Evolutionary conservation across 1,139 yeast genomes (phyloP).

Genomic region (Pichia sp.): DNA sequence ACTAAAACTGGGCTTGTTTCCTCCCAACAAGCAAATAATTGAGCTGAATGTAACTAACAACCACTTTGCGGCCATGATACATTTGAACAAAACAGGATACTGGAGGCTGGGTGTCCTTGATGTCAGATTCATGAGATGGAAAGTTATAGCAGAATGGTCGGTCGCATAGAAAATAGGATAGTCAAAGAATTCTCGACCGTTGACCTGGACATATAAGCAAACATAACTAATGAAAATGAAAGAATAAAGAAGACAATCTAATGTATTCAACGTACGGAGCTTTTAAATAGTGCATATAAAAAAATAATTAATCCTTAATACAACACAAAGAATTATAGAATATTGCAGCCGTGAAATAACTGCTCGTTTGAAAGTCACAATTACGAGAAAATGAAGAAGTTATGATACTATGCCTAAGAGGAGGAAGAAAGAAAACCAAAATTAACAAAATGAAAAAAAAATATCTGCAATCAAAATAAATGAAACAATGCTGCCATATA

Average conservation of each 20-base stretch:
- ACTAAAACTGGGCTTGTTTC: slow-evolving; percentile 19
- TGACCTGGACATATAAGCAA: background rate
- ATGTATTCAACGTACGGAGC: background rate
- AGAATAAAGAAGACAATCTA: background rate
- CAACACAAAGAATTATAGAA: background rate
- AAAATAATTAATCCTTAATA: background rate
- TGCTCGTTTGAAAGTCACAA: background rate
- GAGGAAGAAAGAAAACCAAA: background rate
- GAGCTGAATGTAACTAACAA: slow-evolving; percentile 50
- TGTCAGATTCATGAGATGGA: slow-evolving; percentile 79
- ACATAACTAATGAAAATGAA: background rate
- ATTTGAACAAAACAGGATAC: slow-evolving; percentile 66
- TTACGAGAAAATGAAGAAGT: background rate
- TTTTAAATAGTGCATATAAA: background rate
- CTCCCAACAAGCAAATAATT: slow-evolving; percentile 34
- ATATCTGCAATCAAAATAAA: too few species aligned
- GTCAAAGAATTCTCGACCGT: slow-evolving; percentile 1
- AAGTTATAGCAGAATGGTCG: slow-evolving; percentile 89
- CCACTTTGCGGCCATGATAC: slow-evolving; percentile 55
- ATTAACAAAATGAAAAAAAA: background rate
- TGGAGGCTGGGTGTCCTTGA: slow-evolving; percentile 84
- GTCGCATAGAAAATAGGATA: slow-evolving; percentile 11
- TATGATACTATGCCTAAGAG: background rate
- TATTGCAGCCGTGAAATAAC: background rate
- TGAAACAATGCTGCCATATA: too few species aligned